These are phyloP conservation scores for Exophiala sp. DNA, from an alignment of 2,329 filamentous ascomycete species.

Conservation along the genomic window DNA sequence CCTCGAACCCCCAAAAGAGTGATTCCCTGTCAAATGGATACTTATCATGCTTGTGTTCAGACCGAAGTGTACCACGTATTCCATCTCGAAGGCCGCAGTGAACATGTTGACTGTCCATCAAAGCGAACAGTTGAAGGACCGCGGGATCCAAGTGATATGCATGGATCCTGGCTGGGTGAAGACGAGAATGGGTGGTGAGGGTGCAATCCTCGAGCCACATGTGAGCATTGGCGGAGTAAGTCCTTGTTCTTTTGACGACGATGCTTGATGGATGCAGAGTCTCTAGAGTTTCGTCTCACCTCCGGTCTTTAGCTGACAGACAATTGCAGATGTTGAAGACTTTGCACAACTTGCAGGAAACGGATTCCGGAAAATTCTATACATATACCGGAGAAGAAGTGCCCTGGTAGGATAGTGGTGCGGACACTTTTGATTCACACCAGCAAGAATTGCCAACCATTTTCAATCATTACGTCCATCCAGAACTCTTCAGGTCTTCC, in stretches of 20 bases:
- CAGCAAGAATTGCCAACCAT: conserved; percentile 9
- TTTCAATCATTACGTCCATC: conserved; percentile 16
- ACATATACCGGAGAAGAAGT: conserved; percentile 24
- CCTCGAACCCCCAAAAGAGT: neutral
- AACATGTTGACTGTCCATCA: conserved; percentile 46
- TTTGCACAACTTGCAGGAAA: conserved; percentile 33
- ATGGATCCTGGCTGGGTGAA: conserved; percentile 48
- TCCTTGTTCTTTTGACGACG: neutral
- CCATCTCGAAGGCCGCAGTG: conserved; percentile 43
- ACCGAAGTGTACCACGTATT: conserved; percentile 32
- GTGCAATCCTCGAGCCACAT: conserved; percentile 37
- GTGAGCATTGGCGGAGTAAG: conserved; percentile 34
- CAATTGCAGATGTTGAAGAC: conserved; percentile 36
- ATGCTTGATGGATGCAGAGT: no score
- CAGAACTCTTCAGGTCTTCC: conserved; percentile 2
- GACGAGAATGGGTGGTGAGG: conserved; percentile 44
- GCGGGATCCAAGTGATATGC: conserved; percentile 35
- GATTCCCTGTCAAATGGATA: no score
- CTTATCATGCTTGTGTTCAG: neutral
- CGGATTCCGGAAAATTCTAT: conserved; percentile 27
- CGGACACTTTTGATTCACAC: neutral
- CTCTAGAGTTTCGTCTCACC: no score
- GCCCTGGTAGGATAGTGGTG: conserved; percentile 22
- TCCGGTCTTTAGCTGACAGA: no score
- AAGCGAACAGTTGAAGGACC: conserved; percentile 37